A percentile compares a stretch with the other conserved stretches of the same genome.
Evolutionary conservation across 495 filamentous ascomycete genomes (phyloP).

Genomic region (Staphylotrichum longicolle): DNA sequence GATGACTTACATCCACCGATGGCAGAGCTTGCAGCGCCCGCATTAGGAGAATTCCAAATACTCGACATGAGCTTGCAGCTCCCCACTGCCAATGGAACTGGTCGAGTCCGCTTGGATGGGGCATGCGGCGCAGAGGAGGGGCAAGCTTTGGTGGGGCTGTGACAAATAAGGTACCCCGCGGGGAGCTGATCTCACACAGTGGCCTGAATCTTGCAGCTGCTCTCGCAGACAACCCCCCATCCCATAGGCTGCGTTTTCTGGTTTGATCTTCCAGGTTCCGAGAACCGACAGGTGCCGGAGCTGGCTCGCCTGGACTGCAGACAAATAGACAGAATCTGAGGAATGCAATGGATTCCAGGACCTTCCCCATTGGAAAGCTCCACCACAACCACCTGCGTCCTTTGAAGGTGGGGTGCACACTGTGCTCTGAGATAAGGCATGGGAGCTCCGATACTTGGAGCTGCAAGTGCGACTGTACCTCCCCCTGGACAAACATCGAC

Average conservation of each 20-base stretch:
- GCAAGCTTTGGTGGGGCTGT: neutral
- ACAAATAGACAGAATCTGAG: too few species aligned
- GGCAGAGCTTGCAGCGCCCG: too few species aligned
- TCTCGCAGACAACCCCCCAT: neutral
- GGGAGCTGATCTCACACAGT: neutral
- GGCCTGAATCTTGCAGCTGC: neutral
- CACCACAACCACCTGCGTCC: neutral
- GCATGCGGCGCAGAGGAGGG: neutral
- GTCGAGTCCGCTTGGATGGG: neutral
- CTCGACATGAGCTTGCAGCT: constrained; percentile 3
- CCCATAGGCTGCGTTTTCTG: neutral
- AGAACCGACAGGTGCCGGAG: neutral
- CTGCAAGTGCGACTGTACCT: neutral
- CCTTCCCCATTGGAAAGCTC: neutral
- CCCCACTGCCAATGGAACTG: neutral
- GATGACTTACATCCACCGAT: too few species aligned
- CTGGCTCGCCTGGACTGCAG: neutral
- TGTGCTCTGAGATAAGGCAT: neutral
- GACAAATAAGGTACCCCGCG: constrained; percentile 14
- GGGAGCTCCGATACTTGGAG: neutral
- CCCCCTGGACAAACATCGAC: neutral
- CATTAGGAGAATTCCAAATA: constrained; percentile 15
- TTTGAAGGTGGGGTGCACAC: too few species aligned
- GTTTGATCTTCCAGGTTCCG: constrained; percentile 13
- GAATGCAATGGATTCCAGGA: too few species aligned